Conservation (phyloP, 352 stramenopile genomes). For the Thalassiosira pacifica region DNA sequence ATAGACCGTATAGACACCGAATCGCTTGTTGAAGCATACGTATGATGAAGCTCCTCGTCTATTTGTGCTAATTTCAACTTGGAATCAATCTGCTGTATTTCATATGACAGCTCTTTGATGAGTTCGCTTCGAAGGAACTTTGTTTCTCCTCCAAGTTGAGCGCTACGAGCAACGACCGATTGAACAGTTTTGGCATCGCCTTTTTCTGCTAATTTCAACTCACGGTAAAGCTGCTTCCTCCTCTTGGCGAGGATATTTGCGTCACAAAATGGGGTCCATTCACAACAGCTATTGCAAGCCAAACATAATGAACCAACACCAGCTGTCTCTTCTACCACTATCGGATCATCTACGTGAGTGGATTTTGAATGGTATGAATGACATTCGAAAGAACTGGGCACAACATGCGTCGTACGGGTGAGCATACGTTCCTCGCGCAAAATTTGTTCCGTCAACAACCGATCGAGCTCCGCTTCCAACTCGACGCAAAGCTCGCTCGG, state of each 20-base stretch:
- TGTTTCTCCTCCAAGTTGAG: conserved; percentile 49
- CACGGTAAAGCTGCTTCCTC: conserved; percentile 52
- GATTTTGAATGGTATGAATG: neutral
- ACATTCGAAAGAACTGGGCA: neutral
- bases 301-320: too few species aligned
- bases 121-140: conserved; percentile 71
- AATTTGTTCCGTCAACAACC: conserved; percentile 90
- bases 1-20: conserved; percentile 92
- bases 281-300: conserved; percentile 45
- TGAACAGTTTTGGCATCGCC: conserved; percentile 45
- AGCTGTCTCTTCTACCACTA: too few species aligned
- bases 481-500: conserved; percentile 91
- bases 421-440: conserved; percentile 52
- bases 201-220: conserved; percentile 51
- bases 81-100: conserved; percentile 69
- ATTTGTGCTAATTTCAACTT: conserved; percentile 85
- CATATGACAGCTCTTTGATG: conserved; percentile 73
- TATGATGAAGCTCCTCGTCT: conserved; percentile 93
- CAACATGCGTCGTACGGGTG: neutral
- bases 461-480: conserved; percentile 92
- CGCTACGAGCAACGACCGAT: conserved; percentile 54
- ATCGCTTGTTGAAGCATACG: conserved; percentile 88
- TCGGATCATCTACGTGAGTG: neutral
- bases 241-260: conserved; percentile 35
- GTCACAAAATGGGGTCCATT: conserved; percentile 60